Percentiles rank a stretch among this genome's conserved stretches.
Conservation (phyloP, 306 rosid species). For the Delonix regia region DNA sequence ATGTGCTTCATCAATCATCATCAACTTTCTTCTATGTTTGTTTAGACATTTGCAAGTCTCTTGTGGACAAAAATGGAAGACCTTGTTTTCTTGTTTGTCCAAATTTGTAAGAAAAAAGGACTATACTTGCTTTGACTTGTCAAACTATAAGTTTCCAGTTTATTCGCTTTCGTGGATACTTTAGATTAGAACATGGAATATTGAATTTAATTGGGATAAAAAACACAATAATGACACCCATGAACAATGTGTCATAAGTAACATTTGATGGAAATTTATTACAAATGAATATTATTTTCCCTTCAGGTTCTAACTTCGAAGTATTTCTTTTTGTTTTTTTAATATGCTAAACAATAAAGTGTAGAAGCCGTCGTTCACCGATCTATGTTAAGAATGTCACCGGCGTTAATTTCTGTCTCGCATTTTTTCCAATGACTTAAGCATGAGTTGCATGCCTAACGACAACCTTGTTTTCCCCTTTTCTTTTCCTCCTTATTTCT, state of each 20-base stretch:
- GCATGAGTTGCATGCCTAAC: too few species aligned
- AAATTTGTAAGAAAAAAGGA: neutral
- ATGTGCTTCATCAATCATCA: neutral
- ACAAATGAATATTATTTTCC: neutral
- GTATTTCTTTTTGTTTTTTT: neutral
- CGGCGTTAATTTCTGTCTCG: neutral
- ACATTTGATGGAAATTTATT: neutral
- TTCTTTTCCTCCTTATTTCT: neutral
- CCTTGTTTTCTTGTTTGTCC: neutral
- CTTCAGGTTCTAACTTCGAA: neutral
- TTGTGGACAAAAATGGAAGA: neutral
- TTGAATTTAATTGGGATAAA: too few species aligned
- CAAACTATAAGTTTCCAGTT: neutral
- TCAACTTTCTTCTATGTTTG: slow-evolving; percentile 8
- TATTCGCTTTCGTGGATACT: neutral
- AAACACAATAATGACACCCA: too few species aligned
- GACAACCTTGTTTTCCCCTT: too few species aligned
- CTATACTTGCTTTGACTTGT: neutral
- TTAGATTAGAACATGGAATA: neutral
- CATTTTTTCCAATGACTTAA: neutral
- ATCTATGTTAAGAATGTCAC: neutral
- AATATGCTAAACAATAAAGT: neutral
- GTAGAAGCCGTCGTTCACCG: neutral
- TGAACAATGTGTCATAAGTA: neutral
- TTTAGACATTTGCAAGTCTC: neutral